phyloP scores from a whole-genome alignment of 2,329 filamentous ascomycete species.

The Microdochium trichocladiopsis region DNA sequence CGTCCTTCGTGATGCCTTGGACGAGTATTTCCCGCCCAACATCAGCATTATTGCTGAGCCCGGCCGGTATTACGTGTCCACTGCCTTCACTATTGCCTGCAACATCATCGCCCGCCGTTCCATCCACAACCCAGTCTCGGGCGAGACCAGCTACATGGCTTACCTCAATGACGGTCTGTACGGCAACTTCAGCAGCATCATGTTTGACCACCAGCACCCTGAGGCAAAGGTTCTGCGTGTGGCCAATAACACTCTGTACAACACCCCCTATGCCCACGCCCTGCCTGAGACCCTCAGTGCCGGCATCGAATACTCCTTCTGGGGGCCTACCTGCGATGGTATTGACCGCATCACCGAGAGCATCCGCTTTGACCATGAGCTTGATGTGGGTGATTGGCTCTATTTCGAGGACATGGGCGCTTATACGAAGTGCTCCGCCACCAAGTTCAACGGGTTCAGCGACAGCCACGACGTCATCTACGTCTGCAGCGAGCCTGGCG shows the following conservation, averaged over 20 bases:
- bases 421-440: slow-evolving; percentile 97
- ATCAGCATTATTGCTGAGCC: slow-evolving; percentile 92
- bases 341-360: slow-evolving; percentile 90
- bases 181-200: slow-evolving; percentile 98
- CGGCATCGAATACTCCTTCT: slow-evolving; percentile 83
- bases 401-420: slow-evolving; percentile 99
- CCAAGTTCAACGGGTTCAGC: slow-evolving; percentile 94
- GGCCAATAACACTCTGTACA: slow-evolving; percentile 49
- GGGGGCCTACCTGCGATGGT: slow-evolving; percentile 96
- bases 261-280: slow-evolving; percentile 42
- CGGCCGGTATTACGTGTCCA: slow-evolving; percentile 90
- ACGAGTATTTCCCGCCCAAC: slow-evolving; percentile 76
- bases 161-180: slow-evolving; percentile 98
- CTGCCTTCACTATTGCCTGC: slow-evolving; percentile 89
- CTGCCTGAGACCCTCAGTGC: slow-evolving; percentile 31
- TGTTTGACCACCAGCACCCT: slow-evolving; percentile 96
- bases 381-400: slow-evolving; percentile 94
- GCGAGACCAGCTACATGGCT: slow-evolving; percentile 79
- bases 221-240: slow-evolving; percentile 71
- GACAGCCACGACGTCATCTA: slow-evolving; percentile 91
- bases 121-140: slow-evolving; percentile 62
- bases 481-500: slow-evolving; percentile 88
- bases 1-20: slow-evolving; percentile 71
- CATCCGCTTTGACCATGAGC: slow-evolving; percentile 65
- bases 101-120: slow-evolving; percentile 94